Conservation (phyloP, 1,139 yeast genomes). For the Zygoascus hellenicus region DNA sequence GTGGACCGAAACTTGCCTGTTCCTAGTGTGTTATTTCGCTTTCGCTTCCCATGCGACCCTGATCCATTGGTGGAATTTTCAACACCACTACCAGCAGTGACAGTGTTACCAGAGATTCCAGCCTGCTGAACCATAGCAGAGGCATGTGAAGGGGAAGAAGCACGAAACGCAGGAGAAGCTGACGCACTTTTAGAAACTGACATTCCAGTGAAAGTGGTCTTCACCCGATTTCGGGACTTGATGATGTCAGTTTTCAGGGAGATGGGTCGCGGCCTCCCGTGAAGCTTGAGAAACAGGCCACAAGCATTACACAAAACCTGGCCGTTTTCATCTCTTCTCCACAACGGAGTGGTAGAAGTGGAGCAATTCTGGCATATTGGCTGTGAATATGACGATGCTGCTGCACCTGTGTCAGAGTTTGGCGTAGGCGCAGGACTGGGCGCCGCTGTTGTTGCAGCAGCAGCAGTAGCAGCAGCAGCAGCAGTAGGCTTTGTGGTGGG, state of each 20-base stretch:
- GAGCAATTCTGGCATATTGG: constrained; percentile 71
- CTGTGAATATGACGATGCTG: not conserved
- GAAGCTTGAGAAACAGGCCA: constrained; percentile 83
- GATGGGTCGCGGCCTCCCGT: constrained; percentile 89
- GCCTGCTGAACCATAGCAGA: not conserved
- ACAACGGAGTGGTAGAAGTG: constrained; percentile 87
- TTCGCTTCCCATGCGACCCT: constrained; percentile 1
- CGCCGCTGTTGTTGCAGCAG: no score
- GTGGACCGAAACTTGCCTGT: constrained; percentile 10
- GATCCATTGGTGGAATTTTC: not conserved
- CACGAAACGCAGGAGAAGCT: constrained; percentile 6
- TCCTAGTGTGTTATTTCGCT: constrained; percentile 5
- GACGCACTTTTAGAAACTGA: constrained; percentile 7
- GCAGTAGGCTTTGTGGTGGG: not conserved
- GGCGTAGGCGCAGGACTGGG: not conserved
- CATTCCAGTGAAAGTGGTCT: constrained; percentile 7
- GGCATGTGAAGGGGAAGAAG: constrained; percentile 6
- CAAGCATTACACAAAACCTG: constrained; percentile 94
- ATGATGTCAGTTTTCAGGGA: constrained; percentile 87
- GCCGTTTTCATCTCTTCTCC: constrained; percentile 94
- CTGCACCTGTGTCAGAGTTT: no score
- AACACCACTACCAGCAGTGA: not conserved
- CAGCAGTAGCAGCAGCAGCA: not conserved
- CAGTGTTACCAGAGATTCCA: not conserved
- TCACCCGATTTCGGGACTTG: constrained; percentile 76